phyloP scores from a whole-genome alignment of 2,329 filamentous ascomycete genomes.

The Trichoderma gracile region DNA sequence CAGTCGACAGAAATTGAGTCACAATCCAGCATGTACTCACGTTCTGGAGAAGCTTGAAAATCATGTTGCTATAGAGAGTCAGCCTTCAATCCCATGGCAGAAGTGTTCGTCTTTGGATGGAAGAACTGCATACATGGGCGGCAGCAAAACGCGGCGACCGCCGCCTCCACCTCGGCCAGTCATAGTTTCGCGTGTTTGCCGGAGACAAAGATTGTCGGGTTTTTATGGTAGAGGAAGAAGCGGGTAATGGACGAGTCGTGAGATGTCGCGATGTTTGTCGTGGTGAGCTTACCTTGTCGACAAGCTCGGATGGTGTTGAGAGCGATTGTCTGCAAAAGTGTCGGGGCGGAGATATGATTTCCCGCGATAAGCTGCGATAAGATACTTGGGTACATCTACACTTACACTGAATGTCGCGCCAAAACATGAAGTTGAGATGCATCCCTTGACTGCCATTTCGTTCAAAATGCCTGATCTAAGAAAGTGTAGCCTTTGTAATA shows the following conservation, averaged over 20 bases:
- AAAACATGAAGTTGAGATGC: no score
- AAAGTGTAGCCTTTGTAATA: no score
- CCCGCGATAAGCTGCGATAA: neutral
- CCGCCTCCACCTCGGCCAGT: slow-evolving; percentile 61
- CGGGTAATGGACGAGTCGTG: neutral
- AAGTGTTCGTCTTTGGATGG: neutral
- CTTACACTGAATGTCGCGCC: neutral
- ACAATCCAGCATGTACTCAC: slow-evolving; percentile 35
- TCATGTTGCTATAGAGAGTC: slow-evolving; percentile 46
- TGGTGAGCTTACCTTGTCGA: slow-evolving; percentile 10
- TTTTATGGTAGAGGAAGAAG: neutral
- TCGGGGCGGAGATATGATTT: slow-evolving; percentile 14
- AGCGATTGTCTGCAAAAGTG: slow-evolving; percentile 5
- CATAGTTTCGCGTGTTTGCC: slow-evolving; percentile 42
- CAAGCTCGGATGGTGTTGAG: slow-evolving; percentile 14
- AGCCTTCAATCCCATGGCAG: slow-evolving; percentile 27
- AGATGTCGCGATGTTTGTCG: slow-evolving; percentile 6
- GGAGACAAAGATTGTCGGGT: neutral
- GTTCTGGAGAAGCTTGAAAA: slow-evolving; percentile 75
- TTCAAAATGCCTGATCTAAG: no score
- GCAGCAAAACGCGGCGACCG: slow-evolving; percentile 60
- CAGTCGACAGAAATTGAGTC: neutral
- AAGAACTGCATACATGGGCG: slow-evolving; percentile 50
- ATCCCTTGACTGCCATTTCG: no score
- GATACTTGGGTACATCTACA: neutral